Percentiles rank a stretch among this genome's conserved stretches.
phyloP scores from a whole-genome alignment of 2,329 filamentous ascomycete species.

The Byssoonygena ceratinophila region DNA sequence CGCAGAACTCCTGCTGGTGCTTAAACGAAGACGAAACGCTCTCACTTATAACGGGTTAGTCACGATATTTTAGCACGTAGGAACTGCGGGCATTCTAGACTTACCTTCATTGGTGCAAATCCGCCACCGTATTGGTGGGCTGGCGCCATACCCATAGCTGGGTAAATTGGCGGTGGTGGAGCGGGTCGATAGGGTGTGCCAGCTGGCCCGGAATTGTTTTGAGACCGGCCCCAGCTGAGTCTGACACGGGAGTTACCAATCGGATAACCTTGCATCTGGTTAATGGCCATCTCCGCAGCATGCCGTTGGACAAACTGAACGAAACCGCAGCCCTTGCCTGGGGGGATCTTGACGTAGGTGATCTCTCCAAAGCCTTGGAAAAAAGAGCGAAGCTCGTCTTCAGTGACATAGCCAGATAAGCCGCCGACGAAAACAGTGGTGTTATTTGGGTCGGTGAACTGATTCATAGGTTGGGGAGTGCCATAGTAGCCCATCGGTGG shows the following conservation, averaged over 20 bases:
- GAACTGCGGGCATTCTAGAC: constrained; percentile 6
- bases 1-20: constrained; percentile 37
- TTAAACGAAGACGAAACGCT: constrained; percentile 30
- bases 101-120: constrained; percentile 58
- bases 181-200: constrained; percentile 95
- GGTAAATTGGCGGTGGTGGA: constrained; percentile 65
- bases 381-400: constrained; percentile 98
- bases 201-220: constrained; percentile 96
- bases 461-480: constrained; percentile 81
- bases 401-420: constrained; percentile 92
- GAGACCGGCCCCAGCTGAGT: constrained; percentile 91
- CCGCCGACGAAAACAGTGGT: constrained; percentile 98
- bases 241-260: constrained; percentile 98
- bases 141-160: constrained; percentile 57
- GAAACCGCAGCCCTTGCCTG: constrained; percentile 97
- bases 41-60: constrained; percentile 23
- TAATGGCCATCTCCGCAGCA: constrained; percentile 99
- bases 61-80: constrained; percentile 16
- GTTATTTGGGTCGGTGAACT: constrained; percentile 99
- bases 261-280: constrained; percentile 99
- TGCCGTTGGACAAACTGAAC: constrained; percentile 99
- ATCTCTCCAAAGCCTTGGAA: constrained; percentile 99
- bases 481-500: constrained; percentile 57
- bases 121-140: constrained; percentile 51
- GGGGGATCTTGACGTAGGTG: constrained; percentile 98